These are phyloP conservation scores for Carex cristatella DNA, from an alignment of 176 grass and related monocot genomes.

Conservation along the genomic window DNA sequence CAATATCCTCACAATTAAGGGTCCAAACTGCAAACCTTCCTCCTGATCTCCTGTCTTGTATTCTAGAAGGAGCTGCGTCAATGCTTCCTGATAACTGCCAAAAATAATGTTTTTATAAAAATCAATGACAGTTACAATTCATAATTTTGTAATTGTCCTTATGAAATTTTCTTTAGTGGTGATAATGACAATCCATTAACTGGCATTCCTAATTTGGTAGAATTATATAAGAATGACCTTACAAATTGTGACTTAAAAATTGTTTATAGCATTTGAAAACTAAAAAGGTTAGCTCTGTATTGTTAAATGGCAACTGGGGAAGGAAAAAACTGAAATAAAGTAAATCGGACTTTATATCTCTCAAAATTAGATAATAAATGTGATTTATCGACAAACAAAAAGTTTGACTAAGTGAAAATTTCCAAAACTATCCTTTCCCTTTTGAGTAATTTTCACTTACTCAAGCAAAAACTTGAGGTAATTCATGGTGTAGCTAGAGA, in stretches of 20 bases:
- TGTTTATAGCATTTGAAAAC: neutral
- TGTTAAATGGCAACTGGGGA: neutral
- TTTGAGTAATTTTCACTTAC: constrained; percentile 35
- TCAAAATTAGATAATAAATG: too few species aligned
- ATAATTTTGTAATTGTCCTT: neutral
- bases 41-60: constrained; percentile 23
- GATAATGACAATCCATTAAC: neutral
- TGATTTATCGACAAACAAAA: neutral
- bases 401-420: neutral
- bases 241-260: neutral
- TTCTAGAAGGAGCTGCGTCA: constrained; percentile 44
- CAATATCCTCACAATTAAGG: constrained; percentile 32
- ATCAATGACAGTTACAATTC: neutral
- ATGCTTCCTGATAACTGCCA: constrained; percentile 44
- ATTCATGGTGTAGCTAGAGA: constrained; percentile 61
- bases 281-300: neutral
- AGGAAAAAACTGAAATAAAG: neutral
- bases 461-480: constrained; percentile 52
- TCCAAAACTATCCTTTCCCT: neutral
- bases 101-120: neutral
- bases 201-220: neutral
- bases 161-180: neutral
- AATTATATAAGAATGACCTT: neutral
- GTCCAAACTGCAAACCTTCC: constrained; percentile 35
- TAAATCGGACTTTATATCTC: too few species aligned